Evolutionary conservation across 2,329 filamentous ascomycete species (phyloP).

Genomic region (Penicillium sp.): DNA sequence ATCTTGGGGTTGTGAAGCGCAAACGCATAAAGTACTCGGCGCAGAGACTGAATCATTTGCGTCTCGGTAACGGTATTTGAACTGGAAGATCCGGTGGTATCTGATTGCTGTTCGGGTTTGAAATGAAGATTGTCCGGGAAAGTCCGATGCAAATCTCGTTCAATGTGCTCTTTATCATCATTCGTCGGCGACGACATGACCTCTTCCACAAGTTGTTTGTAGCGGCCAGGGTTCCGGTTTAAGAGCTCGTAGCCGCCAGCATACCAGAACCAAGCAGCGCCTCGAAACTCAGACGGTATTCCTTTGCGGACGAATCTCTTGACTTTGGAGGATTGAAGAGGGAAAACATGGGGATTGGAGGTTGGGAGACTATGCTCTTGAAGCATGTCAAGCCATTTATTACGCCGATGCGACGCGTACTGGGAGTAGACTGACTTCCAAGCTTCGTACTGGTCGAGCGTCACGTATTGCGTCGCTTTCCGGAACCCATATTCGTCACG

Average conservation of each 20-base stretch:
- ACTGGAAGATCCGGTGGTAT: constrained; percentile 23
- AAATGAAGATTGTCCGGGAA: constrained; percentile 93
- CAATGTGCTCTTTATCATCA: constrained; percentile 81
- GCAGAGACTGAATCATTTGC: constrained; percentile 70
- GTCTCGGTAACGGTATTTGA: constrained; percentile 54
- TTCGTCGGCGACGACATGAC: constrained; percentile 60
- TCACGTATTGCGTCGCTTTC: constrained; percentile 76
- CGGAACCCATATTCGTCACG: constrained; percentile 90
- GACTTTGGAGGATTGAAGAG: constrained; percentile 71
- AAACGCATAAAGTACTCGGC: constrained; percentile 82
- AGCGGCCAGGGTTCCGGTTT: constrained; percentile 68
- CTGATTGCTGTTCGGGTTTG: constrained; percentile 54
- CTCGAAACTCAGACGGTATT: constrained; percentile 87
- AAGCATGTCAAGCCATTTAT: constrained; percentile 77
- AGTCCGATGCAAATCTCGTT: constrained; percentile 86
- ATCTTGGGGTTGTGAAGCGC: constrained; percentile 85
- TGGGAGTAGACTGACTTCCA: constrained; percentile 73
- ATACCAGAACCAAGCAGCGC: constrained; percentile 97
- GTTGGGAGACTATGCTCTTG: constrained; percentile 69
- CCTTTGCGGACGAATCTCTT: constrained; percentile 90
- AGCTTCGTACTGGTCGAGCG: constrained; percentile 67
- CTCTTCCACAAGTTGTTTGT: constrained; percentile 61
- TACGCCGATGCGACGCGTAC: constrained; percentile 66
- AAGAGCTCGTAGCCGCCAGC: constrained; percentile 78
- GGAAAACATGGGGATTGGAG: constrained; percentile 68